Evolutionary conservation across 352 stramenopile species (phyloP), one percentile per base, ranked within the genome.

Genomic region (Achlya hypogyna): DNA sequence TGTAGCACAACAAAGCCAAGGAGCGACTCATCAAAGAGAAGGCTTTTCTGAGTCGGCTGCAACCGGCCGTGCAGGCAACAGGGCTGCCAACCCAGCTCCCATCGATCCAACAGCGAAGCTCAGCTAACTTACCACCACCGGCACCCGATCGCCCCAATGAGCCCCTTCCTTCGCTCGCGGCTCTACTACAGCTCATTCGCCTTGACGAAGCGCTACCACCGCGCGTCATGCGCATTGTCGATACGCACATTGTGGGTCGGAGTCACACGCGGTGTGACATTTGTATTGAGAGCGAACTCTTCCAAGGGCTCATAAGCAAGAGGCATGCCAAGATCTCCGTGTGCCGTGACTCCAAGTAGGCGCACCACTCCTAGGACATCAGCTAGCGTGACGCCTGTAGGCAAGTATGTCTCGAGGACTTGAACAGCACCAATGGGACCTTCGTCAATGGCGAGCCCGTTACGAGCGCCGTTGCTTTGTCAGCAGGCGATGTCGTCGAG

Each of bases 391-490:
- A 31, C 28, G 51, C 0, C 53, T 0, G 34, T 59, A 65, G 59
- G 5, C 22, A 23, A 6, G 60, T 67, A 8, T 10, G n/a, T n/a
- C 14, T 67, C 27, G 42, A 67, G 35, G 60, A 67, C 38, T 28
- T 67, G 10, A n/a, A 29, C 16, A 67, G 60, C 60, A 51, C 23
- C 6, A 67, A 67, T 49, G 60, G 60, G 18, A 67, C 60, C 10
- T 67, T 47, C 43, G 60, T 67, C 23, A 67, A 67, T n/a, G 60
- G 60, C 42, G 31, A 47, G 10, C 20, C 20, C 14, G n/a, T 35
- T n/a, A 23, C 16, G 28, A 12, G 10, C 25, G 16, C 5, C 22
- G 27, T 34, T 14, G 16, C 16, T 9, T 38, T 67, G 31, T 14
- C 8, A n/a, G 23, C n/a, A 4, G 60, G 60, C 34, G 60, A 67